A percentile compares a stretch with the other conserved stretches of the same genome.
Conservation (phyloP, 2,329 filamentous ascomycete genomes). For the Hypoxylon sp. region DNA sequence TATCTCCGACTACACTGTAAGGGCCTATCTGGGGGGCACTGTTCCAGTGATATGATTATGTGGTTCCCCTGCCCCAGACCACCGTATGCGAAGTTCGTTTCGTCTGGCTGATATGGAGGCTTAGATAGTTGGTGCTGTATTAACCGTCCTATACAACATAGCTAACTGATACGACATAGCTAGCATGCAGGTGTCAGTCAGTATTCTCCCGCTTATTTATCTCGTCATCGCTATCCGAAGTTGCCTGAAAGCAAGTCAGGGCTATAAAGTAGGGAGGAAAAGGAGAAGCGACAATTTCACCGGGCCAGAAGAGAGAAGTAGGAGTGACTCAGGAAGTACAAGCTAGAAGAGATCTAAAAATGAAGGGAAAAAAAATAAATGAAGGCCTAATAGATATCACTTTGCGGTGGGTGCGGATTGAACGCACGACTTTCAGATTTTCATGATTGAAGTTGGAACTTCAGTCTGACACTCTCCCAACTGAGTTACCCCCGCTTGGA, state of each 20-base stretch:
- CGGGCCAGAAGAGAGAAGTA: neutral
- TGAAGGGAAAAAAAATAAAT: neutral
- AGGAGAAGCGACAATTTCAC: neutral
- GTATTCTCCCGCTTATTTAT: neutral
- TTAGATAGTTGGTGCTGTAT: neutral
- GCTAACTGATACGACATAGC: neutral
- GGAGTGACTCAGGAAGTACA: neutral
- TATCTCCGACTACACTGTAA: neutral
- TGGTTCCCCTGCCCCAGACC: neutral
- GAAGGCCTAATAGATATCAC: neutral
- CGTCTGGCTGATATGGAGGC: neutral
- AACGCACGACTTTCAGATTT: slow-evolving; percentile 38
- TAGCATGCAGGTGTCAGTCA: neutral
- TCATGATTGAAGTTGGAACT: slow-evolving; percentile 32
- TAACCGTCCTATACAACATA: neutral
- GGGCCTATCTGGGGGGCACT: too few species aligned
- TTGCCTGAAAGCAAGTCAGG: neutral
- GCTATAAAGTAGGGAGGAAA: neutral
- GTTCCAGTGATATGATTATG: neutral
- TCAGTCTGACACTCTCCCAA: slow-evolving; percentile 42
- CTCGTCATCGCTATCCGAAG: neutral
- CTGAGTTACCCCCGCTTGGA: slow-evolving; percentile 33
- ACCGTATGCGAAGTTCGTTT: neutral
- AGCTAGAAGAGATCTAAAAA: neutral
- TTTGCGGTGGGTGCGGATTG: slow-evolving; percentile 38